phyloP scores from a whole-genome alignment of 768 basidiomycete genomes.

The Lyophyllum shimeji region DNA sequence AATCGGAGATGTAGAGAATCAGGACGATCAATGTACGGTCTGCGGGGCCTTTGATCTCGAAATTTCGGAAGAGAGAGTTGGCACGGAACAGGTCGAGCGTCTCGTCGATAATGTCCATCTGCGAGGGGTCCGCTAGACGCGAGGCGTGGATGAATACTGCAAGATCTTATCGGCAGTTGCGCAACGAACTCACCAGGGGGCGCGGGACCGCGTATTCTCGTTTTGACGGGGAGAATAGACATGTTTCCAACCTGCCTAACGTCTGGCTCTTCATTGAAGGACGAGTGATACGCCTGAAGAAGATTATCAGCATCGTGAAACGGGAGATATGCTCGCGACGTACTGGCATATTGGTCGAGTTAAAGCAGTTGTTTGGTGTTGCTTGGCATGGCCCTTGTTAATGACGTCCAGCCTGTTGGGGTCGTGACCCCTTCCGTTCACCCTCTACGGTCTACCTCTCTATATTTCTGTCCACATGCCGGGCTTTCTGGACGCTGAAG shows the following conservation, averaged over 20 bases:
- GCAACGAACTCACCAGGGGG: slow-evolving; percentile 56
- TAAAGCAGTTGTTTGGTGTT: slow-evolving; percentile 27
- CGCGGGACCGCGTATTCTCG: slow-evolving; percentile 90
- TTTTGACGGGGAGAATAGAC: slow-evolving; percentile 86
- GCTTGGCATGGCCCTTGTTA: slow-evolving; percentile 26
- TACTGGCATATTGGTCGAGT: slow-evolving; percentile 48
- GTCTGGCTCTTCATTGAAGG: slow-evolving; percentile 85
- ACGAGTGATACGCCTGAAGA: slow-evolving; percentile 90
- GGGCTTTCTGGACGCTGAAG: slow-evolving; percentile 23
- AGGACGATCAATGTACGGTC: slow-evolving; percentile 96
- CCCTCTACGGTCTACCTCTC: no score
- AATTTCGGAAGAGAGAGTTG: slow-evolving; percentile 98
- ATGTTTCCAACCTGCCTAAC: slow-evolving; percentile 87
- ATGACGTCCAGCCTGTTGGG: slow-evolving; percentile 25
- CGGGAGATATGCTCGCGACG: slow-evolving; percentile 23
- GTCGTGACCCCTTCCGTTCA: background rate
- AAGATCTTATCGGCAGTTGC: slow-evolving; percentile 9
- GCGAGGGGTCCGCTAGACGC: slow-evolving; percentile 67
- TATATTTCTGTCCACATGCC: slow-evolving; percentile 30
- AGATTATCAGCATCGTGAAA: background rate
- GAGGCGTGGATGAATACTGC: slow-evolving; percentile 14
- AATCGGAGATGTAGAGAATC: slow-evolving; percentile 97
- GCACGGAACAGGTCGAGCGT: slow-evolving; percentile 96
- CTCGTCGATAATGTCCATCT: slow-evolving; percentile 93
- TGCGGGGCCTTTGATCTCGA: slow-evolving; percentile 98